phyloP scores from a whole-genome alignment of 2,329 filamentous ascomycete species.

The Xylaria sp. region DNA sequence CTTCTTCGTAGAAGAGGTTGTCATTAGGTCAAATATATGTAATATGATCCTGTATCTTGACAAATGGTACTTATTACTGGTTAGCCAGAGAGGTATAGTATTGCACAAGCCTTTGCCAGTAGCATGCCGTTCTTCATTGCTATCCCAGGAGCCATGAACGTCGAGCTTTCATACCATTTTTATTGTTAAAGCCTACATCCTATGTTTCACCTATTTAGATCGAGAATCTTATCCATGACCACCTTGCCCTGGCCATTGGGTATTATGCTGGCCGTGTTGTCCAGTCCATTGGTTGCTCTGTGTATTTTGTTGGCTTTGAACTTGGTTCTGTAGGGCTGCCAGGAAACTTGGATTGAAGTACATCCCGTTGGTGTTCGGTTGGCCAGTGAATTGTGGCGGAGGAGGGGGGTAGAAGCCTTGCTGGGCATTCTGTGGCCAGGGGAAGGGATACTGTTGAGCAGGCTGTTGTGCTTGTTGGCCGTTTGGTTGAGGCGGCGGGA shows the following conservation, averaged over 20 bases:
- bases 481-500: constrained; percentile 48
- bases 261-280: constrained; percentile 40
- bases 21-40: not conserved
- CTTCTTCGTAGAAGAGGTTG: not conserved
- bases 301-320: constrained; percentile 50
- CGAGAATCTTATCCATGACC: constrained; percentile 41
- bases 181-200: not conserved
- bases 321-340: constrained; percentile 58
- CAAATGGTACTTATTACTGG: not conserved
- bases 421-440: constrained; percentile 54
- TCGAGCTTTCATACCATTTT: not conserved
- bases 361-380: constrained; percentile 52
- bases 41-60: not conserved
- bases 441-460: constrained; percentile 56
- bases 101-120: not conserved
- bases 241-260: constrained; percentile 45
- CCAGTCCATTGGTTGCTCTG: constrained; percentile 46
- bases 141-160: not conserved
- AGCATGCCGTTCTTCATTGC: not conserved
- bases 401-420: constrained; percentile 50
- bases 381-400: constrained; percentile 55
- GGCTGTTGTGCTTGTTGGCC: constrained; percentile 47
- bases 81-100: not conserved
- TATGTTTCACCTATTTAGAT: not conserved
- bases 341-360: constrained; percentile 70